Percentiles rank a stretch among this genome's conserved stretches.
phyloP scores from a whole-genome alignment of 2,329 filamentous ascomycete genomes.

The Colletotrichum liriopes region DNA sequence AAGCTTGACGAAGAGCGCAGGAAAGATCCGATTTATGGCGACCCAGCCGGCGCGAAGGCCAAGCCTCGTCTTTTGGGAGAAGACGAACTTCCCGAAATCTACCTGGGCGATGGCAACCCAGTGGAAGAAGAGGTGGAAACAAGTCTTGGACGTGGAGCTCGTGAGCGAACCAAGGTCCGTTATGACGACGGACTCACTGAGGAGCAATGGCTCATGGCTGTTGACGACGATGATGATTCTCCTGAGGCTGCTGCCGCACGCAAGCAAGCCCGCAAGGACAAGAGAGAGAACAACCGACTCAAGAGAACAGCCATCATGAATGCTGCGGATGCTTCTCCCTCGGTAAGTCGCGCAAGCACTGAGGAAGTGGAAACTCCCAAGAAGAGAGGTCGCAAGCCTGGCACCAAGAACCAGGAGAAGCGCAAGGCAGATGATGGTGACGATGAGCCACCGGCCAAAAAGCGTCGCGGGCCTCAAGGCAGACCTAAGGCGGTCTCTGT shows the following conservation, averaged over 20 bases:
- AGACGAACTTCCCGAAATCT: slow-evolving; percentile 92
- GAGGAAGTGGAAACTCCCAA: slow-evolving; percentile 83
- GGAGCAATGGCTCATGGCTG: slow-evolving; percentile 98
- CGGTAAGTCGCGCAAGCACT: slow-evolving; percentile 85
- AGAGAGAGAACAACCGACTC: slow-evolving; percentile 82
- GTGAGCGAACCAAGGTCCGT: slow-evolving; percentile 93
- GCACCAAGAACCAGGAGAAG: slow-evolving; percentile 80
- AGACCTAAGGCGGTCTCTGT: slow-evolving; percentile 68
- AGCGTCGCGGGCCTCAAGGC: slow-evolving; percentile 80
- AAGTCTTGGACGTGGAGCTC: slow-evolving; percentile 86
- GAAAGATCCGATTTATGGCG: slow-evolving; percentile 80
- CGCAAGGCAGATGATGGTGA: slow-evolving; percentile 88
- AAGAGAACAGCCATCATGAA: slow-evolving; percentile 63
- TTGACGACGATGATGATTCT: slow-evolving; percentile 95
- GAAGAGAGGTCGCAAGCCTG: slow-evolving; percentile 88
- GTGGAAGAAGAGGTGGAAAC: slow-evolving; percentile 84
- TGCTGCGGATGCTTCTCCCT: slow-evolving; percentile 77
- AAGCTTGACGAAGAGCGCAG: slow-evolving; percentile 84
- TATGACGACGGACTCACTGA: slow-evolving; percentile 98
- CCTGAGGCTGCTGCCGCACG: slow-evolving; percentile 94
- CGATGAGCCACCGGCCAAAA: slow-evolving; percentile 83
- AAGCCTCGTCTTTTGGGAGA: slow-evolving; percentile 88
- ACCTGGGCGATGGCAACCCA: slow-evolving; percentile 88
- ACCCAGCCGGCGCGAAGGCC: slow-evolving; percentile 71
- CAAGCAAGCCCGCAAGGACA: slow-evolving; percentile 88